Evolutionary conservation across 352 stramenopile genomes (phyloP), one percentile per base, ranked within the genome.

Genomic region (Phytophthora quininea): DNA sequence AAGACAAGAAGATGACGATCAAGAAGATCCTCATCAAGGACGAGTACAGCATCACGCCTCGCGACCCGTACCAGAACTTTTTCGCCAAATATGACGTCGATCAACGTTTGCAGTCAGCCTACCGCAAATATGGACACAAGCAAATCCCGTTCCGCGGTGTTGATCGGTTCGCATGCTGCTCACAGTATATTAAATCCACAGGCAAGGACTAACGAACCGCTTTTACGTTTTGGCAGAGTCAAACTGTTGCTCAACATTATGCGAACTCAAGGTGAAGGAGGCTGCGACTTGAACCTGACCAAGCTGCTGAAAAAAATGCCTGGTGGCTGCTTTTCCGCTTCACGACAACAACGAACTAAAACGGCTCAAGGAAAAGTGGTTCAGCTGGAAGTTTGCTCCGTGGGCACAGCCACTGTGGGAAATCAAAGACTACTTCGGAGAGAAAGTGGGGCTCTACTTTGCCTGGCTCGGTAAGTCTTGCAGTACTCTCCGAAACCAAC

Each of bases 381-480:
- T 92, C 54, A 77, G 73, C 50, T 93, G 84, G 81, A 73, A 53
- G 27, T 77, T 87, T 19, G 69, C 77, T 10, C 86, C 86, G 2
- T 91, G 80, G 84, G 40, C 37, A 24, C 86, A 93, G 49, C 86
- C 86, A 15, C 56, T 91, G 4, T 9, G 15, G 7, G 57, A 70
- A n/a, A 93, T 93, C 68, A 92, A 92, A 52, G 79, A 92, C 67
- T 93, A 93, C 54, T 93, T 91, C 59, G 86, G 86, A 35, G 86
- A 91, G 56, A 93, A 99, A 75, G 90, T 99, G 24, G 95, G 93
- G 1, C 95, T 99, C 58, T 99, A 99, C 84, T 99, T 99, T 73
- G 90, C 96, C 43, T 99, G 96, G 91, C 75, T 99, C 0, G 90
- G 97, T 84, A 38, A 37, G 42, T 57, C 32, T 12, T 43, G 7